Base-by-base conservation (phyloP, 1,139 yeast species). In the Kluyveromyces marxianus region DNA sequence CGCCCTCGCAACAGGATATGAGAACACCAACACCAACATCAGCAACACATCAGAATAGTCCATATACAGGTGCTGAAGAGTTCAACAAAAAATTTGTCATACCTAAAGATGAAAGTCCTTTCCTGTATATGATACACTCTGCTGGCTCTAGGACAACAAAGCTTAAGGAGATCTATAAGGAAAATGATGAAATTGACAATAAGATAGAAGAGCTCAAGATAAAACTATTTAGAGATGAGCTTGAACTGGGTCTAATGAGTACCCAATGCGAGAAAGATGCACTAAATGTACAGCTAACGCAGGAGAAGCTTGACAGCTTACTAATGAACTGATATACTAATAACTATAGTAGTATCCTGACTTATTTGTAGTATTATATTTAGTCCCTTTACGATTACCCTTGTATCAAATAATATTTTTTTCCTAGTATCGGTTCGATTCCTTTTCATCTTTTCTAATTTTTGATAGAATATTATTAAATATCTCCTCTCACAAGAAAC, bases 251-350 rank as follows among this genome's bases (percentile, higher is more conserved):
- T 4, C 45, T 57, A 7, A 36, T 57, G 44, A 51, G 52, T 21
- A 56, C 57, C 4, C 63, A 58, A 39, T 54, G 54, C 28, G 62
- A 56, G 39, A 54, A 55, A 39, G 64, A 60, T 42, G 49, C 56
- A 4, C 44, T 60, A 42, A 58, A 58, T 37, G 64, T 60, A 4
- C 52, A 43, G 29, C 39, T 48, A 6, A 48, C 54, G 21, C 55
- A 52, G 35, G 54, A 51, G 26, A 52, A 51, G 25, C 47, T 52
- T n/a, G 55, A 52, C 40, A 44, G 52, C 21, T 35, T 52, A 30
- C 31, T 52, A 35, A 42, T 47, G 39, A 32, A 45, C 39, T 41
- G 34, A 37, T 4, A 10, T 7, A 7, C 7, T 7, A 30, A 34
- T 14, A 25, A 7, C 26, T 14, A 14, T 14, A 29, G 31, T 29